A percentile compares a stretch with the other conserved stretches of the same genome.
These are phyloP conservation scores for Aspergillus biplanus DNA, from an alignment of 495 filamentous ascomycete species.

Conservation along the genomic window DNA sequence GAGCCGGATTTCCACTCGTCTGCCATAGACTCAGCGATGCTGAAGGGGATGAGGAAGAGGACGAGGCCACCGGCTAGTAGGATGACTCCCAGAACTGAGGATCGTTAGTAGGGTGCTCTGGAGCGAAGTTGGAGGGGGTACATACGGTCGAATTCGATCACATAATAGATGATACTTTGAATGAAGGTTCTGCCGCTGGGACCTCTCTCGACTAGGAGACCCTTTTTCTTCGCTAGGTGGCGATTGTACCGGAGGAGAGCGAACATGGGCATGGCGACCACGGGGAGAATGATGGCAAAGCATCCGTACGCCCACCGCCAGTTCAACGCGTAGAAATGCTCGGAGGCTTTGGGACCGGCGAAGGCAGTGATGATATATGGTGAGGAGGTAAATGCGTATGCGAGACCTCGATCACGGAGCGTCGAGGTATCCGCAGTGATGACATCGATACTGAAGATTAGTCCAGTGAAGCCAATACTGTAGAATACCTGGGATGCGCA, in stretches of 20 bases:
- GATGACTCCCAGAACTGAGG: constrained; percentile 55
- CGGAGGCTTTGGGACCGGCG: constrained; percentile 29
- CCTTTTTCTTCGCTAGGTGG: constrained; percentile 55
- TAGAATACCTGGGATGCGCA: constrained; percentile 57
- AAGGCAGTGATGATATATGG: constrained; percentile 54
- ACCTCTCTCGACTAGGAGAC: constrained; percentile 37
- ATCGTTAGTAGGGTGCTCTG: background rate
- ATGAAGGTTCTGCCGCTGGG: constrained; percentile 39
- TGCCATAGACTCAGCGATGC: constrained; percentile 47
- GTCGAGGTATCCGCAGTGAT: constrained; percentile 66
- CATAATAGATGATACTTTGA: constrained; percentile 53
- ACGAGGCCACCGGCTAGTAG: constrained; percentile 60
- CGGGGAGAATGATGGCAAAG: constrained; percentile 61
- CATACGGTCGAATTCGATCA: constrained; percentile 61
- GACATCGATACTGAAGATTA: constrained; percentile 57
- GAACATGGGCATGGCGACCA: constrained; percentile 54
- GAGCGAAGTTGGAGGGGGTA: background rate
- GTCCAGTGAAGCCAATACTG: constrained; percentile 56
- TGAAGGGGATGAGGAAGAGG: constrained; percentile 65
- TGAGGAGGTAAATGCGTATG: constrained; percentile 60
- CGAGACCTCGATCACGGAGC: constrained; percentile 61
- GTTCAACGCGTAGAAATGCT: constrained; percentile 52
- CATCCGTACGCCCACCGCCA: constrained; percentile 66
- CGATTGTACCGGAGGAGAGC: constrained; percentile 54
- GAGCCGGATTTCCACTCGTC: constrained; percentile 52